These are phyloP conservation scores for Mortierella sp. DNA, from an alignment of 371 early-diverging fungal species.

Conservation along the genomic window DNA sequence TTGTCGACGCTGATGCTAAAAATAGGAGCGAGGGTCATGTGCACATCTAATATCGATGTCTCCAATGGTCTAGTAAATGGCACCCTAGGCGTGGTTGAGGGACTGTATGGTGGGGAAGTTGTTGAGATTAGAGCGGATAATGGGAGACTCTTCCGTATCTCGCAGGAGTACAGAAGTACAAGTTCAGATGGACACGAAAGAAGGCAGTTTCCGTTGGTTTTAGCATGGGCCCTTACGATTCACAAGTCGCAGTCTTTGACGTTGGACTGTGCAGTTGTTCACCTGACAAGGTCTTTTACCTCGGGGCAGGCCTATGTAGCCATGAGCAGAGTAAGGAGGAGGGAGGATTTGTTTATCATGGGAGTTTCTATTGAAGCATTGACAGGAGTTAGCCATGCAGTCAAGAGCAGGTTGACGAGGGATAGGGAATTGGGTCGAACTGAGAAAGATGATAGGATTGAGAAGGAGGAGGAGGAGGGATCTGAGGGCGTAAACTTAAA, in stretches of 20 bases:
- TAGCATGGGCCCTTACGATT: slow-evolving; percentile 24
- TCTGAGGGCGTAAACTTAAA: no score
- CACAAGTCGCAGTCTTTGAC: slow-evolving; percentile 24
- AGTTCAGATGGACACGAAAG: slow-evolving; percentile 8
- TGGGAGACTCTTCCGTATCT: not conserved
- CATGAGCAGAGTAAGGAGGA: no score
- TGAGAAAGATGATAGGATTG: no score
- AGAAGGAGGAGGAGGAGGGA: no score
- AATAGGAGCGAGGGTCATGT: slow-evolving; percentile 19
- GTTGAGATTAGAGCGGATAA: not conserved
- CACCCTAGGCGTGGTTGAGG: not conserved
- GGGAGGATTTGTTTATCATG: no score
- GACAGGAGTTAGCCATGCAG: no score
- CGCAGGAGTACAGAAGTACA: not conserved
- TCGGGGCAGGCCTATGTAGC: slow-evolving; percentile 30
- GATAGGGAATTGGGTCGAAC: no score
- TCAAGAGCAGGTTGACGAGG: no score
- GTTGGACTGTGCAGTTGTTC: slow-evolving; percentile 1
- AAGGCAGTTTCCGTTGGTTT: slow-evolving; percentile 21
- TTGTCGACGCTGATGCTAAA: not conserved
- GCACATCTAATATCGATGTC: slow-evolving; percentile 15
- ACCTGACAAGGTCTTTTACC: not conserved
- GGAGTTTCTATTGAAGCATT: no score
- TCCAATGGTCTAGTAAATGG: slow-evolving; percentile 17
- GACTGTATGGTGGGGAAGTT: not conserved